Evolutionary conservation across 148 eudicot genomes (phyloP).

Genomic region (Nepenthes gracilis): DNA sequence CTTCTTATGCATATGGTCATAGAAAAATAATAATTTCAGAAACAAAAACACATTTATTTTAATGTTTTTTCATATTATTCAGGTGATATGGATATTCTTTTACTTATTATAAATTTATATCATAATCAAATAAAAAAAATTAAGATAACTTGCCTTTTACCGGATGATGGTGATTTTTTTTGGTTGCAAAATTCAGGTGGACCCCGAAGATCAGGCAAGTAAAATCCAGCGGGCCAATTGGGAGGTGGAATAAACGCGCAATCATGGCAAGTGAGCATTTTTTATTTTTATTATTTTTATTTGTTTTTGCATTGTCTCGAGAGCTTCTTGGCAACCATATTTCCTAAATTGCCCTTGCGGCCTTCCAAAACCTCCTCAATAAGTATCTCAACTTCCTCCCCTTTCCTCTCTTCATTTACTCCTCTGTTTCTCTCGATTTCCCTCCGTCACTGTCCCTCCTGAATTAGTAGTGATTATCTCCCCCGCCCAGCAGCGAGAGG

Average conservation of each 20-base stretch:
- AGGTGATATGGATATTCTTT: too few relatives aligned
- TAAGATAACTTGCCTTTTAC: too few relatives aligned
- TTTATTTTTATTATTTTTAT: not conserved
- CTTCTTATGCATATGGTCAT: too few relatives aligned
- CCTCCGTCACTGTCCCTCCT: conserved; percentile 1
- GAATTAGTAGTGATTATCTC: not conserved
- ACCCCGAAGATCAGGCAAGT: too few relatives aligned
- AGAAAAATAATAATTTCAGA: too few relatives aligned
- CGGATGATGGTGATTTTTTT: too few relatives aligned
- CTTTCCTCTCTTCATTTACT: conserved; percentile 17
- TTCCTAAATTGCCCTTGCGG: not conserved
- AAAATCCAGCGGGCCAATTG: not conserved
- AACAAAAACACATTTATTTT: too few relatives aligned
- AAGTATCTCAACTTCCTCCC: conserved; percentile 37
- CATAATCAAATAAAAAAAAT: too few relatives aligned
- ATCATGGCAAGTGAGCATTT: conserved; percentile 3
- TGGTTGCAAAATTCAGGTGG: too few relatives aligned
- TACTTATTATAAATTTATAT: too few relatives aligned
- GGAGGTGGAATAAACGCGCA: conserved; percentile 9
- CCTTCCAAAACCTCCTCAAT: conserved; percentile 18
- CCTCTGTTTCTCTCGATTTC: not conserved
- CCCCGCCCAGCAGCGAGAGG: not conserved
- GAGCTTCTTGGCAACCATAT: not conserved
- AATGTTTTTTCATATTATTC: too few relatives aligned
- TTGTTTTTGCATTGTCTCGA: not conserved